Conservation (phyloP, 2,329 filamentous ascomycete species). For the Beauveria bassiana region DNA sequence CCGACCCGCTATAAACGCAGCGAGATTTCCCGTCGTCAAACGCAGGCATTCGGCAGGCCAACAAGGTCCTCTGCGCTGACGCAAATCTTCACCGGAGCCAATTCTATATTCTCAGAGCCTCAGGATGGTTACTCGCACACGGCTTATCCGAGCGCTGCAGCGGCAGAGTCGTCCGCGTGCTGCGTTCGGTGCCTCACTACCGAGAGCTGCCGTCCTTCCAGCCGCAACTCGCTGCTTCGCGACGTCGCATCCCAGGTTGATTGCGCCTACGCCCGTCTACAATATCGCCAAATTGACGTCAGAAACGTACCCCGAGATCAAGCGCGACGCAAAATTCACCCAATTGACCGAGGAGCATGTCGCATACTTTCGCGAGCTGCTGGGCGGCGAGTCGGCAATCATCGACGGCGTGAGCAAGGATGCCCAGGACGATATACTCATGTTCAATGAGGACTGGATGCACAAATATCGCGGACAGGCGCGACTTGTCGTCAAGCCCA, state of each 20-base stretch:
- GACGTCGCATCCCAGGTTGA: conserved; percentile 22
- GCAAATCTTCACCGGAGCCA: background rate
- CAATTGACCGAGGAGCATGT: conserved; percentile 73
- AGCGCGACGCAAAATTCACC: conserved; percentile 70
- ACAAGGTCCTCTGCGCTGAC: background rate
- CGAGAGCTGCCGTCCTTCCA: background rate
- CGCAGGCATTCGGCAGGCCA: background rate
- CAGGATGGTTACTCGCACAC: conserved; percentile 16
- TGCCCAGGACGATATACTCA: conserved; percentile 70
- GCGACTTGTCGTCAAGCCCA: conserved; percentile 78
- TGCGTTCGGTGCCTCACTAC: background rate
- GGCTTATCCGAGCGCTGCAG: conserved; percentile 15
- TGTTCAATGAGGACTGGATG: conserved; percentile 99
- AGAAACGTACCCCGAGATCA: conserved; percentile 75
- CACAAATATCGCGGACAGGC: conserved; percentile 92
- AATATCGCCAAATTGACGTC: conserved; percentile 61
- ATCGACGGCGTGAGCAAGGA: conserved; percentile 72
- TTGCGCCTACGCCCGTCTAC: conserved; percentile 18
- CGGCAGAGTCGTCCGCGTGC: conserved; percentile 7
- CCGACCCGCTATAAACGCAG: conserved; percentile 2
- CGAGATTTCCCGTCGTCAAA: background rate
- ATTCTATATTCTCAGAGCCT: background rate
- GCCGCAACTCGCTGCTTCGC: conserved; percentile 19
- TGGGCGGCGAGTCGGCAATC: conserved; percentile 71
- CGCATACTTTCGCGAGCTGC: conserved; percentile 69